Percentiles rank a stretch among this genome's conserved stretches.
Conservation (phyloP, 2,329 filamentous ascomycete species). For the Cladosporium austrohemisphaericum region DNA sequence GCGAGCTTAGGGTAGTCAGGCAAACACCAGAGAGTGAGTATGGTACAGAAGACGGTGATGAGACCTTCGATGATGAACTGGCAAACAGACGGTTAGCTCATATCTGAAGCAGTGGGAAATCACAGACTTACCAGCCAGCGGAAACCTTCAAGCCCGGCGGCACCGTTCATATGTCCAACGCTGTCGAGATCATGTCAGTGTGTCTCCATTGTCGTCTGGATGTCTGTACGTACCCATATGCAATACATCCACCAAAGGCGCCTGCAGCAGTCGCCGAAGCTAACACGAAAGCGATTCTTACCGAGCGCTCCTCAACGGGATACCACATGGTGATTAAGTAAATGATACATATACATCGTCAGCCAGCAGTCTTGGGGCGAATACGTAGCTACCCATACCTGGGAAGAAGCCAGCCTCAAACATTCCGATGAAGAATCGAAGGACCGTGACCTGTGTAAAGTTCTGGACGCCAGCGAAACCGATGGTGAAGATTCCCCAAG, state of each 20-base stretch:
- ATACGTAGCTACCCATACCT: slow-evolving; percentile 20
- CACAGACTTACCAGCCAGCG: slow-evolving; percentile 45
- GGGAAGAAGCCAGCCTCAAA: slow-evolving; percentile 41
- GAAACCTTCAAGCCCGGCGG: slow-evolving; percentile 40
- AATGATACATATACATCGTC: neutral
- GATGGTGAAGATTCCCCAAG: slow-evolving; percentile 40
- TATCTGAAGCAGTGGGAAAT: slow-evolving; percentile 23
- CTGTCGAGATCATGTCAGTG: slow-evolving; percentile 43
- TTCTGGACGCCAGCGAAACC: slow-evolving; percentile 35
- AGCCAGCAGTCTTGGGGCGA: slow-evolving; percentile 19
- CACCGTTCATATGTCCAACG: slow-evolving; percentile 56
- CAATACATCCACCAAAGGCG: slow-evolving; percentile 54
- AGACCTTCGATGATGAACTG: slow-evolving; percentile 27
- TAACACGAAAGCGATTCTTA: slow-evolving; percentile 55
- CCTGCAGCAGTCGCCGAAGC: slow-evolving; percentile 54
- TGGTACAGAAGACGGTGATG: slow-evolving; percentile 25
- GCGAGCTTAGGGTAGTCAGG: slow-evolving; percentile 30
- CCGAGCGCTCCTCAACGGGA: slow-evolving; percentile 52
- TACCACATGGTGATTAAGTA: slow-evolving; percentile 50
- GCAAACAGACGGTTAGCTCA: slow-evolving; percentile 20
- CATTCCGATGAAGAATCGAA: slow-evolving; percentile 37
- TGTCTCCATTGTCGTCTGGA: slow-evolving; percentile 68
- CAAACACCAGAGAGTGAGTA: slow-evolving; percentile 26
- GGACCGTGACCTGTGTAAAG: slow-evolving; percentile 32
- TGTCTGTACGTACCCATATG: slow-evolving; percentile 58